A percentile compares a stretch with the other conserved stretches of the same genome.
Evolutionary conservation across 805 yeast genomes (phyloP).

Genomic region (Starmerella bacillaris): DNA sequence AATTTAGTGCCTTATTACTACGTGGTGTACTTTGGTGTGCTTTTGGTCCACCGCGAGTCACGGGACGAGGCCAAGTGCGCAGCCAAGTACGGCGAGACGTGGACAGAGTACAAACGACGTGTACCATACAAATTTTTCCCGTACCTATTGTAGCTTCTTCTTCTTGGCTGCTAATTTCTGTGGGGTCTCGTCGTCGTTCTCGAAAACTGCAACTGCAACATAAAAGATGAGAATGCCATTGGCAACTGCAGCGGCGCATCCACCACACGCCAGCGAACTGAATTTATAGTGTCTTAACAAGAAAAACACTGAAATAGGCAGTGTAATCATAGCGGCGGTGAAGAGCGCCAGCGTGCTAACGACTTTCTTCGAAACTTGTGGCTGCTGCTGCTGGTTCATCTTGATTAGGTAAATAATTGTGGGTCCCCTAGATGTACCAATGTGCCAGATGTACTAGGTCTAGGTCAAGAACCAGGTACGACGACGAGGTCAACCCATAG

Average conservation of each 20-base stretch:
- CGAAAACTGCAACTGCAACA: slow-evolving; percentile 52
- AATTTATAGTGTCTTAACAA: slow-evolving; percentile 24
- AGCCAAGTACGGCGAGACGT: slow-evolving; percentile 64
- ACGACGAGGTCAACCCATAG: too few relatives aligned
- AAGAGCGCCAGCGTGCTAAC: slow-evolving; percentile 39
- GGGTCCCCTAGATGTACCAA: too few relatives aligned
- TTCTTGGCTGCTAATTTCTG: slow-evolving; percentile 2
- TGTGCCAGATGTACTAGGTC: too few relatives aligned
- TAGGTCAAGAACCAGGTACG: too few relatives aligned
- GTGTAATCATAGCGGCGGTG: slow-evolving; percentile 52
- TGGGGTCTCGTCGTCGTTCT: slow-evolving; percentile 26
- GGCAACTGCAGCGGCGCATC: slow-evolving; percentile 55
- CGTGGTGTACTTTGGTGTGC: slow-evolving; percentile 59
- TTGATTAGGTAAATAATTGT: too few relatives aligned
- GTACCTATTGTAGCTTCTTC: slow-evolving; percentile 35
- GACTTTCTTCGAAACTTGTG: slow-evolving; percentile 17
- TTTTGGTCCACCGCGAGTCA: slow-evolving; percentile 70
- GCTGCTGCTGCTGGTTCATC: too few relatives aligned
- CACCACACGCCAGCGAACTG: slow-evolving; percentile 41
- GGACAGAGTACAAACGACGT: slow-evolving; percentile 61
- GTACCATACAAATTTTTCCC: slow-evolving; percentile 91
- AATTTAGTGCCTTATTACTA: slow-evolving; percentile 75
- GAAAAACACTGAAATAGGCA: slow-evolving; percentile 39
- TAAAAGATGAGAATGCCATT: slow-evolving; percentile 50
- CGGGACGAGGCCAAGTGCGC: slow-evolving; percentile 88